Evolutionary conservation across 2,329 filamentous ascomycete species (phyloP), one percentile per base, ranked within the genome.

Genomic region (Bipolaris gigantea): DNA sequence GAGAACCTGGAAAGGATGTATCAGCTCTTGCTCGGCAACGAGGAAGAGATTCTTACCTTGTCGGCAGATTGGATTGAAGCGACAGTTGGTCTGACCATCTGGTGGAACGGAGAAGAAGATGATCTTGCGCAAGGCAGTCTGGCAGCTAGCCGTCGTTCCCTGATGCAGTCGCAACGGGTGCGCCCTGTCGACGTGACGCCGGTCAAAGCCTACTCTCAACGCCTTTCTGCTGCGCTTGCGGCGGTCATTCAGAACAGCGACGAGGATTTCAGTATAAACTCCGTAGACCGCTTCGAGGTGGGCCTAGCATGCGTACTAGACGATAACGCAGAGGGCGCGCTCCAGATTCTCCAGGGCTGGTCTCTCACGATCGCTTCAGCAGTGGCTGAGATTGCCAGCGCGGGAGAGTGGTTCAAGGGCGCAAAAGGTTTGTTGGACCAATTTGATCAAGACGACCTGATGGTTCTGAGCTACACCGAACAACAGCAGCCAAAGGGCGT

Each of bases 41-140:
- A 85, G 9, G 83, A 87, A 33, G 86, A 91, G 18, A 90, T 97
- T 48, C 79, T 95, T 56, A 83, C 86, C 42, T 85, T 86, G 40
- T 85, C 92, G 1, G 87, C 93, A 67, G 92, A 97, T 73, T 97
- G 93, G 93, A 86, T 93, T 47, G 93, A 97, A 77, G 92, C 91
- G 0, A 89, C 88, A 0, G 77, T 97, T 55, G 89, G 88, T 1
- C 78, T 97, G 45, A 87, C 92, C 30, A 87, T 89, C 5, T 97
- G 93, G 93, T 96, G 92, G 92, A 88, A 96, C 69, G 90, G 94
- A 56, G 84, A 86, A 55, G 82, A 86, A 9, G 78, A 80, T 13
- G 76, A 78, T 1, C 61, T 75, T 25, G 60, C 72, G 1, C 67
- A 73, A 34, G 76, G 73, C 47, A 79, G 74, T 59, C 71, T 81